Evolutionary conservation across 345 rosid species (phyloP), one percentile per base, ranked within the genome.

Genomic region (Euclidium syriacum): DNA sequence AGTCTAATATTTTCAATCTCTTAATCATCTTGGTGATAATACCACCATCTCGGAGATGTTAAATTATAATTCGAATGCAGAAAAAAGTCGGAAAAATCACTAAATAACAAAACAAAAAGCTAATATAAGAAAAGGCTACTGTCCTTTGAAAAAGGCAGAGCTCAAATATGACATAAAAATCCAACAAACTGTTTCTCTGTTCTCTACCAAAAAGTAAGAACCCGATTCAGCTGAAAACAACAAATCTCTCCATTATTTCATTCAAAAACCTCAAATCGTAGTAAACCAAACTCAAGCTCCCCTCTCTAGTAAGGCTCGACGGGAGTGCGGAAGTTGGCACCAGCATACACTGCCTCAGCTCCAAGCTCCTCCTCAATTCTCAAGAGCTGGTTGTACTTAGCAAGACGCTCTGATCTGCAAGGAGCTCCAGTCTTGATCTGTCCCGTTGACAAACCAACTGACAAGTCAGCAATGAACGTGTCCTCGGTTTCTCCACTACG

Each of bases 391-490:
- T 90, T 94, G 75, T 90, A 94, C 35, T 94, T 94, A 4, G 97
- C 97, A 41, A 94, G 90, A 47, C 97, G 85, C 82, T 94, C 99
- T 0, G 99, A 94, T 73, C 99, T 83, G 87, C 97, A 87, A 18
- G 99, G 97, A 33, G 97, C 97, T 56, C 99, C 99, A 0, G 99
- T 94, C 77, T 94, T 94, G 52, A 94, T 94, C 68, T 94, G 99
- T 35, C 96, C 96, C 97, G 95, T 94, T 7, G 99, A 83, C 81
- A 94, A 73, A 53, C 99, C 99, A 48, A 94, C 99, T 0, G 96
- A 73, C 17, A 94, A 81, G 69, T 94, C 97, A 6, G 97, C 97
- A 59, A 94, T 94, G 77, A 90, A 90, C 11, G 99, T 90, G 75
- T 94, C 99, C 74, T 94, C 97, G 2, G 99, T 94, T 60, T 90